Evolutionary conservation across 2,329 filamentous ascomycete genomes (phyloP), one percentile per base, ranked within the genome.

Genomic region (Penicillium paneum): DNA sequence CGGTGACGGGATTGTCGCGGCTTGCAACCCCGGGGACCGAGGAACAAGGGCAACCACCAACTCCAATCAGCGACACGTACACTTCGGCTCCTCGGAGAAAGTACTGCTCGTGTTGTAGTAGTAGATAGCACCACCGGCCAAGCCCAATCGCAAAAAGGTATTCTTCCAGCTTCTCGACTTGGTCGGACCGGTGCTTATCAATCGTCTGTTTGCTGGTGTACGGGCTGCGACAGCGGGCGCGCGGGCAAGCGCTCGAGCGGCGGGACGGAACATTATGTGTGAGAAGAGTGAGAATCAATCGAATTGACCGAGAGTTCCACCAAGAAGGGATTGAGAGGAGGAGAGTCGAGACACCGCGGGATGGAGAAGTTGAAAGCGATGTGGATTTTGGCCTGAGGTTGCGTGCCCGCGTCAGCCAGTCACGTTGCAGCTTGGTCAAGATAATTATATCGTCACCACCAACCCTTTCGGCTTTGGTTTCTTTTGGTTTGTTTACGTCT

Each of bases 21-120:
- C 42, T 31, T 40, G 39, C 54, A 52, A 31, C 34, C 52, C 53
- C 49, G 52, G 45, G 8, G 38, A 50, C n/a, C 13, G 47, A 41
- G 42, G 50, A 53, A 48, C 35, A 64, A 55, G 28, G 61, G 44
- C 47, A 52, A 41, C n/a, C 24, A 34, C 45, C 34, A 12, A 31
- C 11, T 49, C 15, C 31, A 52, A 49, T n/a, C 51, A 51, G n/a
- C 39, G 31, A 32, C 31, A 75, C 88, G 63, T 82, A 96, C 91
- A 82, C 64, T 82, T 75, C 34, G 86, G 83, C 73, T 95, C 88
- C 66, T 97, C 90, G 15, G 91, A 89, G 73, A 97, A 97, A 21
- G 91, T 80, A 50, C 86, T 83, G 67, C 88, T 93, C 8, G 91
- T 97, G 78, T 91, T 96, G 75, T 97, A 99, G 75, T 90, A 97